phyloP scores from a whole-genome alignment of 2,329 filamentous ascomycete species.

The Epichloe hybrida region DNA sequence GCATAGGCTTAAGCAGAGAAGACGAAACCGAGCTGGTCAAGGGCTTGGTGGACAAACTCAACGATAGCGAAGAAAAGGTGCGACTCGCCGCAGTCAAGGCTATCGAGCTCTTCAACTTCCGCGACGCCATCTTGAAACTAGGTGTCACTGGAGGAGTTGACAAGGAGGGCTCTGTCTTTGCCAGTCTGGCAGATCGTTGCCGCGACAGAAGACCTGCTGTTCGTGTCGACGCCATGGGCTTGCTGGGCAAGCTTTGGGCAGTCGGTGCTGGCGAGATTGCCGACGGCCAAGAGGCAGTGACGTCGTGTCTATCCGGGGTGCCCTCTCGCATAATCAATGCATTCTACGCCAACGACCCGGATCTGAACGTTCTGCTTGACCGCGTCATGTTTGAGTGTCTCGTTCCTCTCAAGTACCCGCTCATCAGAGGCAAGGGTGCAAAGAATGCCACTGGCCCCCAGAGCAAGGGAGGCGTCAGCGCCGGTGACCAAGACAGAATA shows the following conservation, averaged over 20 bases:
- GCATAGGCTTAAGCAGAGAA: conserved; percentile 71
- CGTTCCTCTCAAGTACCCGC: conserved; percentile 78
- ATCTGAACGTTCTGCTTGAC: conserved; percentile 75
- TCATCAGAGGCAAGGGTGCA: conserved; percentile 42
- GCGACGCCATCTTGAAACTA: conserved; percentile 69
- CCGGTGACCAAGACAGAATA: conserved; percentile 59
- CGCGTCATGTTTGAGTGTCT: conserved; percentile 76
- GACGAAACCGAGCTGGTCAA: conserved; percentile 67
- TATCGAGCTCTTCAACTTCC: conserved; percentile 67
- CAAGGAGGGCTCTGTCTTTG: conserved; percentile 65
- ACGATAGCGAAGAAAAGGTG: conserved; percentile 83
- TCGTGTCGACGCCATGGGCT: conserved; percentile 72
- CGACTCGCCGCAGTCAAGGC: conserved; percentile 78
- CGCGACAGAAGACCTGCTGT: conserved; percentile 75
- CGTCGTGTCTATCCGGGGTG: conserved; percentile 62
- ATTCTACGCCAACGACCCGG: conserved; percentile 78
- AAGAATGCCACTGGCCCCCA: conserved; percentile 49
- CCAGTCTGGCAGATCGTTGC: conserved; percentile 71
- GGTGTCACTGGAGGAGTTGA: conserved; percentile 62
- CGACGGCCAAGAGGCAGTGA: conserved; percentile 64
- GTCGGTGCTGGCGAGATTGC: conserved; percentile 80
- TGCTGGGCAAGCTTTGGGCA: conserved; percentile 84
- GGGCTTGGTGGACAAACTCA: conserved; percentile 65
- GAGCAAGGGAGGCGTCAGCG: conserved; percentile 24
- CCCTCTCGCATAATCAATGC: conserved; percentile 77